These are phyloP conservation scores for Ogataea angusta DNA, from an alignment of 805 yeast species.

Conservation along the genomic window DNA sequence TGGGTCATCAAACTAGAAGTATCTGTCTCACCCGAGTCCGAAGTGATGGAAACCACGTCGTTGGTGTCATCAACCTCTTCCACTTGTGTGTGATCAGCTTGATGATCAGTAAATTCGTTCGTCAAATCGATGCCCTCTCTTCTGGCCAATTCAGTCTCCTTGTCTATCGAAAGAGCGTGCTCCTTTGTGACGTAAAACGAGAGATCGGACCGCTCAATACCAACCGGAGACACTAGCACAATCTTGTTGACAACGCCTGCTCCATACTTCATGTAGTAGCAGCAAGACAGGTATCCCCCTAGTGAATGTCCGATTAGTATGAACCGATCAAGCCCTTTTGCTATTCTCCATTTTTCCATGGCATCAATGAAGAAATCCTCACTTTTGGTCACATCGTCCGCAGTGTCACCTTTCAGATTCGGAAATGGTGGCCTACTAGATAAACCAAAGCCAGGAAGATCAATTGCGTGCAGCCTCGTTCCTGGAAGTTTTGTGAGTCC, in stretches of 20 bases:
- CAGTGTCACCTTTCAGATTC: conserved; percentile 25
- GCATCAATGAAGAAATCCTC: conserved; percentile 61
- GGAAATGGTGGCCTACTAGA: conserved; percentile 54
- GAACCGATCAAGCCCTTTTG: conserved; percentile 45
- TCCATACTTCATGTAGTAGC: conserved; percentile 62
- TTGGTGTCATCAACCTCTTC: conserved; percentile 4
- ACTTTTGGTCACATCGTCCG: conserved; percentile 39
- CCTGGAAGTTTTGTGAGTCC: conserved; percentile 50
- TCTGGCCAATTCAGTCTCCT: conserved; percentile 20
- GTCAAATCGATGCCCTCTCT: conserved; percentile 32
- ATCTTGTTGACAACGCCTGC: conserved; percentile 46
- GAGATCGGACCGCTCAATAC: conserved; percentile 63
- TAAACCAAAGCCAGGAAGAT: conserved; percentile 68
- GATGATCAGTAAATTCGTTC: conserved; percentile 29
- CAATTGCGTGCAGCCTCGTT: conserved; percentile 61
- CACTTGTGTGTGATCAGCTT: not conserved
- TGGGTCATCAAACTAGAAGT: conserved; percentile 19
- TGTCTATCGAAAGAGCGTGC: conserved; percentile 9
- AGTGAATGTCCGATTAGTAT: conserved; percentile 75
- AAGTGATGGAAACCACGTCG: conserved; percentile 9
- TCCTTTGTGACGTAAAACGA: conserved; percentile 31
- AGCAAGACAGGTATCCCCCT: conserved; percentile 70
- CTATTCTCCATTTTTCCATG: conserved; percentile 62
- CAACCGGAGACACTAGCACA: conserved; percentile 70
- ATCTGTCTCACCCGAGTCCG: conserved; percentile 11